These are phyloP conservation scores for Cyamopsis tetragonoloba DNA, from an alignment of 306 rosid genomes.

Conservation along the genomic window DNA sequence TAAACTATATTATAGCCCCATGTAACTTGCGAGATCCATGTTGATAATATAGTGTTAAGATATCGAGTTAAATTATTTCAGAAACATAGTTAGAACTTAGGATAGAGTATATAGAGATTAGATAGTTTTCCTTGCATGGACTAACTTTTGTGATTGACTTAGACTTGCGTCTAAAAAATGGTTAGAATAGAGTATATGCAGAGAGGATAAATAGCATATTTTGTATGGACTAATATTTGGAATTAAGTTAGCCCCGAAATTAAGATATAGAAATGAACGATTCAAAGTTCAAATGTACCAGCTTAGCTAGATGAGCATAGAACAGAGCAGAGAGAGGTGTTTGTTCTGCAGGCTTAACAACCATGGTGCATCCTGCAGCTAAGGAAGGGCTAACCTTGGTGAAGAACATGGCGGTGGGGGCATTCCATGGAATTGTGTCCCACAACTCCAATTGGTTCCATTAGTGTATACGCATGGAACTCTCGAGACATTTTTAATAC, in stretches of 20 bases:
- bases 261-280: too few species aligned
- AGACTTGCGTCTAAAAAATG: too few species aligned
- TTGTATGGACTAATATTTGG: too few species aligned
- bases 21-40: not conserved
- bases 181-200: too few species aligned
- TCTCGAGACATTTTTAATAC: conserved; percentile 41
- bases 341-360: conserved; percentile 84
- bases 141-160: too few species aligned
- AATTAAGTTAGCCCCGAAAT: too few species aligned
- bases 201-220: too few species aligned
- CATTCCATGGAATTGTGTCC: conserved; percentile 81
- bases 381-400: conserved; percentile 60
- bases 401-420: conserved; percentile 38
- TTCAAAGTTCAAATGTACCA: conserved; percentile 43
- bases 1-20: not conserved
- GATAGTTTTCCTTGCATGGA: too few species aligned
- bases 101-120: too few species aligned
- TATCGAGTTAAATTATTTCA: too few species aligned
- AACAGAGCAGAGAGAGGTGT: conserved; percentile 73
- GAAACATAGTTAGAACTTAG: too few species aligned
- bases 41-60: too few species aligned
- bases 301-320: conserved; percentile 66
- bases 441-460: conserved; percentile 79
- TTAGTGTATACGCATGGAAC: conserved; percentile 56
- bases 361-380: conserved; percentile 83